Evolutionary conservation across 257 asterid genomes (phyloP).

Genomic region (Plantago major): DNA sequence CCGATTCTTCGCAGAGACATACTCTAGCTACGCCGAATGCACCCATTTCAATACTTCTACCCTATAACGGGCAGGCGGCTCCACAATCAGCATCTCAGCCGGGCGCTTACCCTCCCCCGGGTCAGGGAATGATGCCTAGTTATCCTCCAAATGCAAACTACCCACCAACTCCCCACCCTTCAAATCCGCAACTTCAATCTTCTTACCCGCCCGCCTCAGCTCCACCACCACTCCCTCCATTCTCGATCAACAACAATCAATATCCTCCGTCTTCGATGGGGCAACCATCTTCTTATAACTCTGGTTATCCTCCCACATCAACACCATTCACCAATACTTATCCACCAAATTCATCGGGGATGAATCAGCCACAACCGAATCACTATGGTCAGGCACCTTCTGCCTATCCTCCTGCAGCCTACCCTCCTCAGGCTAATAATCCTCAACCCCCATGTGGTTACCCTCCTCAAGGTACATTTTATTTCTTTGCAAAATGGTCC

Average conservation of each 20-base stretch:
- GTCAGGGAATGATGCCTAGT: too few species aligned
- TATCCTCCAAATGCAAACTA: slow-evolving; percentile 15
- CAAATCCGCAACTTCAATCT: too few species aligned
- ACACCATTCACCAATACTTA: slow-evolving; percentile 19
- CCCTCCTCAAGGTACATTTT: slow-evolving; percentile 33
- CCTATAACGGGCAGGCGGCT: too few species aligned
- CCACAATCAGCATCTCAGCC: too few species aligned
- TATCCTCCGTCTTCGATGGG: slow-evolving; percentile 7
- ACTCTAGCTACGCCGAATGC: too few species aligned
- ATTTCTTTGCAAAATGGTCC: not conserved
- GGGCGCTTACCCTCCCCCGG: too few species aligned
- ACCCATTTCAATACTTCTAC: too few species aligned
- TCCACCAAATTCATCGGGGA: slow-evolving; percentile 22
- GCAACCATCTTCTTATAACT: slow-evolving; percentile 2
- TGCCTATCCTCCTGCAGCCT: slow-evolving; percentile 26
- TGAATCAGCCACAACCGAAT: slow-evolving; percentile 18
- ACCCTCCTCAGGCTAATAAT: slow-evolving; percentile 28
- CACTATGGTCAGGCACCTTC: slow-evolving; percentile 3
- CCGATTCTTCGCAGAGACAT: too few species aligned
- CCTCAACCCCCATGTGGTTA: slow-evolving; percentile 31
- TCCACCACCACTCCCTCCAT: slow-evolving; percentile 32
- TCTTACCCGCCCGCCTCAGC: slow-evolving; percentile 2
- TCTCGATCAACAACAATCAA: slow-evolving; percentile 19
- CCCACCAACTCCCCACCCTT: slow-evolving; percentile 4
- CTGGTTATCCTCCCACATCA: slow-evolving; percentile 20